A percentile compares a stretch with the other conserved stretches of the same genome.
These are phyloP conservation scores for Chlamydomonas sp. DNA, from an alignment of 139 green algal genomes.

Conservation along the genomic window DNA sequence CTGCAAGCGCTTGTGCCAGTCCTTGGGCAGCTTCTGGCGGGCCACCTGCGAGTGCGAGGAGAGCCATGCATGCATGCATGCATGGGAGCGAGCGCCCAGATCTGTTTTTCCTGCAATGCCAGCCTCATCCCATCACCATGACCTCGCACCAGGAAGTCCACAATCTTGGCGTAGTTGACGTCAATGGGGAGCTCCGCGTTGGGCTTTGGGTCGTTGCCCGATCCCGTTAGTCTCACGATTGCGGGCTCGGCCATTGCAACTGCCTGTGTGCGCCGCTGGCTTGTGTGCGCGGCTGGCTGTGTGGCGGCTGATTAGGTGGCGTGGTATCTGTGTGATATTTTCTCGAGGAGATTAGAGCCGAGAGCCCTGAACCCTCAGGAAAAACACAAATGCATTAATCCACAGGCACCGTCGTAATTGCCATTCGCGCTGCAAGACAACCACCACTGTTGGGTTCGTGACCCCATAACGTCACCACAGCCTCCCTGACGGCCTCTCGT, in stretches of 20 bases:
- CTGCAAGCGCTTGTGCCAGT: conserved; percentile 63
- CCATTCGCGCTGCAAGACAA: too few relatives aligned
- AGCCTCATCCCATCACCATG: background rate
- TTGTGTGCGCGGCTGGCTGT: too few relatives aligned
- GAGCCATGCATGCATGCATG: background rate
- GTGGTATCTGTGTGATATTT: too few relatives aligned
- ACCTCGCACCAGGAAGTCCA: conserved; percentile 63
- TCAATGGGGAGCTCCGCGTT: conserved; percentile 56
- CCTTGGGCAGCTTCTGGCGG: conserved; percentile 55
- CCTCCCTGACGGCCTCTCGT: too few relatives aligned
- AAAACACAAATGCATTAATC: too few relatives aligned
- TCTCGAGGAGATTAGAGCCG: too few relatives aligned
- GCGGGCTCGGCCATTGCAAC: background rate
- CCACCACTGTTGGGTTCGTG: too few relatives aligned
- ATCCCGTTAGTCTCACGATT: conserved; percentile 30
- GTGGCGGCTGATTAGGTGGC: too few relatives aligned
- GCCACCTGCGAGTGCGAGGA: conserved; percentile 35
- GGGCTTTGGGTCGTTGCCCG: conserved; percentile 44
- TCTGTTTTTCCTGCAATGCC: background rate
- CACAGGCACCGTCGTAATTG: too few relatives aligned
- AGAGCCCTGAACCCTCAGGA: too few relatives aligned
- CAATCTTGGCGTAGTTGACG: conserved; percentile 61
- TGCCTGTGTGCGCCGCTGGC: too few relatives aligned
- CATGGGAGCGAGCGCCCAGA: background rate
- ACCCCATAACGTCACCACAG: too few relatives aligned